phyloP scores from a whole-genome alignment of 2,329 filamentous ascomycete genomes.

The Colletotrichum coccodes region DNA sequence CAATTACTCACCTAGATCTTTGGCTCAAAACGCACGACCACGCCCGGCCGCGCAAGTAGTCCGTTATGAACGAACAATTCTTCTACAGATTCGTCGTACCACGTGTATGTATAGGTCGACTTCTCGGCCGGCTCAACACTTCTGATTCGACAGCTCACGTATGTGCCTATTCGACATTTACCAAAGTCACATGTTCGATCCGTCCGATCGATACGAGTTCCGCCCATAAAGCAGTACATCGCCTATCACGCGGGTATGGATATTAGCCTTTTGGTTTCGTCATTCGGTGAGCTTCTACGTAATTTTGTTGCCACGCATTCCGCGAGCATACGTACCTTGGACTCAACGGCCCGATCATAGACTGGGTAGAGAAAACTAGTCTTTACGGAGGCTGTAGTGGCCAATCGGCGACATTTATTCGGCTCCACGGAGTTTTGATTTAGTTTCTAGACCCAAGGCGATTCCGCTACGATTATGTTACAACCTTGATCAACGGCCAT shows the following conservation, averaged over 20 bases:
- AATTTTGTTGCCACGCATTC: no score
- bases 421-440: background rate
- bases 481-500: background rate
- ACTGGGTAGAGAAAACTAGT: no score
- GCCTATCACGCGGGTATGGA: background rate
- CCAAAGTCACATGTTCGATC: background rate
- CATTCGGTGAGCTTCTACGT: background rate
- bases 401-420: background rate
- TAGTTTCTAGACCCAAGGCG: background rate
- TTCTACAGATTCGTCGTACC: no score
- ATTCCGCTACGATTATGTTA: background rate
- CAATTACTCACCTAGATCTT: no score
- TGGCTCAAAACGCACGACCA: background rate
- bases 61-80: no score
- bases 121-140: background rate
- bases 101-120: no score
- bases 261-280: background rate
- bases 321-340: no score
- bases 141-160: background rate
- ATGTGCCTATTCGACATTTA: background rate
- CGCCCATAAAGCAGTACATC: background rate
- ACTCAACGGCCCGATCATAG: no score
- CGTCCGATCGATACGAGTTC: background rate
- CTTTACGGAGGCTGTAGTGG: background rate
- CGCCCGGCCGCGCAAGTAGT: no score